Conservation (phyloP, 164 flowering plant species). For the Vitis cinerea region DNA sequence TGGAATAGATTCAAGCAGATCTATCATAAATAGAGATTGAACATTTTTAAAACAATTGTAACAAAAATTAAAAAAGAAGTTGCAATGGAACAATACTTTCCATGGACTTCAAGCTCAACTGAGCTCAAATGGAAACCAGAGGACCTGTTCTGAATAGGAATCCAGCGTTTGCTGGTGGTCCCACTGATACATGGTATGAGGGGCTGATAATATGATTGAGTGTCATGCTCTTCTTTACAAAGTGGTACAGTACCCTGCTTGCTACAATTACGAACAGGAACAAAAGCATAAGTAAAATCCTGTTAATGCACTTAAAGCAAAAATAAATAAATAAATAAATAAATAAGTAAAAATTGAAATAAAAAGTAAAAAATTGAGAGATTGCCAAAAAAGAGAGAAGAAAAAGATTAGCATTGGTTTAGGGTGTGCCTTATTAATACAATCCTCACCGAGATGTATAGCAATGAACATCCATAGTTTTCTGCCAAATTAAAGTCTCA, state of each 20-base stretch:
- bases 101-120: slow-evolving; percentile 72
- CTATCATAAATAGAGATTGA: neutral
- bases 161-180: slow-evolving; percentile 79
- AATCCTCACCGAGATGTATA: slow-evolving; percentile 71
- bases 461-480: slow-evolving; percentile 71
- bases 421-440: no score
- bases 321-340: neutral
- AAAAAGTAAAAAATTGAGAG: no score
- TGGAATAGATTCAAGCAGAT: neutral
- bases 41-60: neutral
- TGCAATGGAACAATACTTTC: slow-evolving; percentile 51
- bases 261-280: slow-evolving; percentile 32
- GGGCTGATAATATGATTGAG: slow-evolving; percentile 70
- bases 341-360: neutral
- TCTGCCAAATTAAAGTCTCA: slow-evolving; percentile 95
- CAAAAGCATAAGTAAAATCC: slow-evolving; percentile 8
- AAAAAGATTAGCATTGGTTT: no score
- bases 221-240: slow-evolving; percentile 62
- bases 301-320: neutral
- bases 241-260: slow-evolving; percentile 56
- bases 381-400: no score
- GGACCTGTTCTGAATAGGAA: slow-evolving; percentile 79
- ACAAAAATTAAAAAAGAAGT: neutral
- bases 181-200: slow-evolving; percentile 80
- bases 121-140: slow-evolving; percentile 48